phyloP scores from a whole-genome alignment of 202 grass and related monocot species.

The Setaria viridis region DNA sequence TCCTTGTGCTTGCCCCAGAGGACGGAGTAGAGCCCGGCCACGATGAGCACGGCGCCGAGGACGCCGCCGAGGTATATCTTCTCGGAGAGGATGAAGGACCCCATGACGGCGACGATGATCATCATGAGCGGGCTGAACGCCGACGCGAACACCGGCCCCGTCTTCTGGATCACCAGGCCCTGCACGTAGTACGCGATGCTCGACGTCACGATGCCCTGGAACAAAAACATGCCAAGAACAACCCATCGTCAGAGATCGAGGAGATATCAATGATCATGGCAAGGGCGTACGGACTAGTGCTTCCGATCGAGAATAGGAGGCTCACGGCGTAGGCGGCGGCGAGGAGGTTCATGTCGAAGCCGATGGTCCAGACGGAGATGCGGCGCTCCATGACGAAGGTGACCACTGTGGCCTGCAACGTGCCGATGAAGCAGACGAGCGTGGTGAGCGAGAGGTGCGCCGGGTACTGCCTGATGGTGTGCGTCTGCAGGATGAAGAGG shows the following conservation, averaged over 20 bases:
- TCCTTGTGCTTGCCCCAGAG: constrained; percentile 93
- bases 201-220: constrained; percentile 86
- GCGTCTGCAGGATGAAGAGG: constrained; percentile 87
- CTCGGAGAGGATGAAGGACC: constrained; percentile 84
- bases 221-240: neutral
- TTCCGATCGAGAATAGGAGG: neutral
- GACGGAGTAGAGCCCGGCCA: constrained; percentile 74
- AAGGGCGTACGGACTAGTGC: neutral
- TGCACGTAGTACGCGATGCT: constrained; percentile 96
- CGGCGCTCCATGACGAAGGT: constrained; percentile 89
- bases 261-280: neutral
- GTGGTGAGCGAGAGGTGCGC: constrained; percentile 93
- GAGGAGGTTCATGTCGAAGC: constrained; percentile 99
- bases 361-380: constrained; percentile 79
- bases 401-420: constrained; percentile 78
- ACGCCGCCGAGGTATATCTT: constrained; percentile 87
- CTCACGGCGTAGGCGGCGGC: constrained; percentile 91
- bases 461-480: constrained; percentile 83
- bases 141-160: constrained; percentile 89
- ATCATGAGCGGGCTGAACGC: constrained; percentile 99
- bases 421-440: constrained; percentile 86
- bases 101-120: constrained; percentile 97
- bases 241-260: constrained; percentile 42
- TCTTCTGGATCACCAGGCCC: constrained; percentile 83
- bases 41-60: constrained; percentile 83